Evolutionary conservation across 306 rosid genomes (phyloP).

Genomic region (Acmispon strigosus): DNA sequence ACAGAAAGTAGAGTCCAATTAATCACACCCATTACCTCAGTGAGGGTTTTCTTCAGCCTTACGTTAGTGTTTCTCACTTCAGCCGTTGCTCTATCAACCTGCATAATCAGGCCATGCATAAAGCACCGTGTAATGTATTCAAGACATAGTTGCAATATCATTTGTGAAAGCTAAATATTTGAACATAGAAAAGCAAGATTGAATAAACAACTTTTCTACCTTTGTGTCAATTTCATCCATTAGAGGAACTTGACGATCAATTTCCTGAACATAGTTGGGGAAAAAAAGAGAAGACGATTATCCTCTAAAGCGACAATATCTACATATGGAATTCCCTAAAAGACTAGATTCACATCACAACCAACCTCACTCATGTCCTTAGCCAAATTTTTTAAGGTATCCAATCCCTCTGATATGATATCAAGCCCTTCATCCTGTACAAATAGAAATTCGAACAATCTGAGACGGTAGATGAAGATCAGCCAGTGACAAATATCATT

Average conservation of each 20-base stretch:
- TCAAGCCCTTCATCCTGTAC: conserved; percentile 82
- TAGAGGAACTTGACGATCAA: conserved; percentile 83
- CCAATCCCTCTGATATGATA: conserved; percentile 88
- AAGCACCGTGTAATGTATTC: conserved; percentile 6
- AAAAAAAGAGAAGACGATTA: conserved; percentile 14
- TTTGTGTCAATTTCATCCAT: conserved; percentile 80
- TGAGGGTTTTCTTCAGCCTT: conserved; percentile 67
- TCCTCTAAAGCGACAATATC: not conserved
- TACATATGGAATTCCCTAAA: not conserved
- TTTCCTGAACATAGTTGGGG: conserved; percentile 50
- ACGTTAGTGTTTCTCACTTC: conserved; percentile 60
- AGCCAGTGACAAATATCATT: not conserved
- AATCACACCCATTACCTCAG: conserved; percentile 43
- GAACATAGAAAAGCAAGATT: not conserved
- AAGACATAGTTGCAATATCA: not conserved
- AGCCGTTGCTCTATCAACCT: conserved; percentile 67
- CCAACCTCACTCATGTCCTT: conserved; percentile 87
- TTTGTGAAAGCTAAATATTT: not conserved
- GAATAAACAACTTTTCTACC: conserved; percentile 29
- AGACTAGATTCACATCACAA: not conserved
- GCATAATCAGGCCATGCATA: conserved; percentile 16
- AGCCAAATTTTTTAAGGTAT: conserved; percentile 63
- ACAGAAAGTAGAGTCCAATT: not conserved
- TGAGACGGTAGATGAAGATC: not conserved
- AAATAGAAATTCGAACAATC: conserved; percentile 14